Evolutionary conservation across 1,284 basidiomycete species (phyloP).

Genomic region (Ceratorhiza oryzae-sativae): DNA sequence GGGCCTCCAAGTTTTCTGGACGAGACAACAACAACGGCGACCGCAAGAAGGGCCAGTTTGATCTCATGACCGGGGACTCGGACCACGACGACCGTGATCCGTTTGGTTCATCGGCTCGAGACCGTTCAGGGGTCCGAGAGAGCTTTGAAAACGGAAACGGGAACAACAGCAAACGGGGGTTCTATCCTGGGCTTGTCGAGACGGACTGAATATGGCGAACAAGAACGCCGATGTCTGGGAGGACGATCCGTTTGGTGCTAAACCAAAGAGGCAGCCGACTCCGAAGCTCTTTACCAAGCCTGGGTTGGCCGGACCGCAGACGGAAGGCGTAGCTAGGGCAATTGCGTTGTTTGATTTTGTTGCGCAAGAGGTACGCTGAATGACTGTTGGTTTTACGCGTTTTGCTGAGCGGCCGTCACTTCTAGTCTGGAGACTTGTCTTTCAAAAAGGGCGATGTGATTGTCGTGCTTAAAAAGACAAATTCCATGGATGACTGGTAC

Average conservation of each 20-base stretch:
- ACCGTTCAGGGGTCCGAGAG: not conserved
- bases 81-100: slow-evolving; percentile 26
- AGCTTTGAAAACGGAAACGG: slow-evolving; percentile 26
- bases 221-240: slow-evolving; percentile 29
- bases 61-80: slow-evolving; percentile 33
- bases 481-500: slow-evolving; percentile 81
- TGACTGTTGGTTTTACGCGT: not conserved
- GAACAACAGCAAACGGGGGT: slow-evolving; percentile 23
- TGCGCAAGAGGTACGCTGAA: slow-evolving; percentile 65
- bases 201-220: slow-evolving; percentile 6
- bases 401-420: slow-evolving; percentile 23
- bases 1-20: slow-evolving; percentile 14
- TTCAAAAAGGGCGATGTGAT: slow-evolving; percentile 88
- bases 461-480: slow-evolving; percentile 73
- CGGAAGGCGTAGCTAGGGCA: slow-evolving; percentile 63
- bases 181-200: slow-evolving; percentile 35
- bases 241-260: slow-evolving; percentile 32
- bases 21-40: not conserved
- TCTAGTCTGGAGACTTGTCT: slow-evolving; percentile 79
- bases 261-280: slow-evolving; percentile 23
- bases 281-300: slow-evolving; percentile 41
- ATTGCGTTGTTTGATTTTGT: slow-evolving; percentile 82
- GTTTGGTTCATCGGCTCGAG: slow-evolving; percentile 1
- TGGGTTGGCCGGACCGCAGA: slow-evolving; percentile 43
- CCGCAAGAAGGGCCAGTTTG: slow-evolving; percentile 16